Conservation (phyloP, 177 flowering plant genomes). For the Vitis hybrid region DNA sequence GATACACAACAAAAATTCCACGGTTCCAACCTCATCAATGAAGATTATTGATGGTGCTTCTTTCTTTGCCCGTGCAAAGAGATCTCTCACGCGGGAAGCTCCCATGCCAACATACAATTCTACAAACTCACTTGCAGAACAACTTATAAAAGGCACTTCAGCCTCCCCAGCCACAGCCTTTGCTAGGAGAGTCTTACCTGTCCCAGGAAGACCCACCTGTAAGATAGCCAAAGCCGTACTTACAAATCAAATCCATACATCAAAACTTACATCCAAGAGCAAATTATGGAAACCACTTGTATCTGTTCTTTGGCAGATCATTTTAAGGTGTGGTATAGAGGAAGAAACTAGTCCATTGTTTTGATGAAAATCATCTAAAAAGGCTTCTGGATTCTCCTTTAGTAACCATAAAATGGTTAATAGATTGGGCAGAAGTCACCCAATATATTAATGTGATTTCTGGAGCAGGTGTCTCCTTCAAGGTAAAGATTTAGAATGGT, state of each 20-base stretch:
- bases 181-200: constrained; percentile 97
- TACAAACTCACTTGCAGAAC: constrained; percentile 98
- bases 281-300: neutral
- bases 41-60: constrained; percentile 98
- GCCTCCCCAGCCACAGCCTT: constrained; percentile 99
- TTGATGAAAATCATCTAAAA: no score
- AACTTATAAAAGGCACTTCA: constrained; percentile 96
- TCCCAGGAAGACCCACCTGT: constrained; percentile 99
- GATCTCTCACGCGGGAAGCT: constrained; percentile 96
- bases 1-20: neutral
- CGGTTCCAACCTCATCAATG: constrained; percentile 80
- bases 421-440: neutral
- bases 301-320: neutral
- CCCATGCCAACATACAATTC: constrained; percentile 99
- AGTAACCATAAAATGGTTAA: neutral
- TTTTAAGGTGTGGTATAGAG: no score
- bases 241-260: neutral
- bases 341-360: no score
- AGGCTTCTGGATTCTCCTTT: no score
- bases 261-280: constrained; percentile 1
- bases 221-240: constrained; percentile 19
- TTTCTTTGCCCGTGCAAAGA: constrained; percentile 92
- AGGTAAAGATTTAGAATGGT: neutral
- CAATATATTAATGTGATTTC: neutral
- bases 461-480: neutral